phyloP scores from a whole-genome alignment of 108 stramenopile species.

The Asterionellopsis glacialis region DNA sequence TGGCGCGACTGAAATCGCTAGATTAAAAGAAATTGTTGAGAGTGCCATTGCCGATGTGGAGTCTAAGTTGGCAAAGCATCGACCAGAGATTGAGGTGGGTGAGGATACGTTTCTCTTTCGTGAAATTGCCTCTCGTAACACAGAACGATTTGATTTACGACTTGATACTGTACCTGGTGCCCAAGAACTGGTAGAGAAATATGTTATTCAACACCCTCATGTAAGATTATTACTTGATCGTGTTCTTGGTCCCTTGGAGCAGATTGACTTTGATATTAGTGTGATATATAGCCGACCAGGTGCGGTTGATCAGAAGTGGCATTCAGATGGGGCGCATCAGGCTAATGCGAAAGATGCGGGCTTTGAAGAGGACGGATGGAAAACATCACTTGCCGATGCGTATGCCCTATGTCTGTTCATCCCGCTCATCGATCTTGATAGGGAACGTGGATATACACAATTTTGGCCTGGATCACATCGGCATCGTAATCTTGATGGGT shows the following conservation, averaged over 20 bases:
- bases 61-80: conserved; percentile 5
- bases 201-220: conserved; percentile 20
- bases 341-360: conserved; percentile 32
- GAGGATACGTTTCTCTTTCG: conserved; percentile 41
- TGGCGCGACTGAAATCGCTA: too few species aligned
- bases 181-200: conserved; percentile 23
- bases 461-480: conserved; percentile 60
- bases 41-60: too few species aligned
- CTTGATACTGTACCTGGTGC: conserved; percentile 18
- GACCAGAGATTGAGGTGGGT: conserved; percentile 38
- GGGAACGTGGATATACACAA: conserved; percentile 52
- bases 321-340: conserved; percentile 54
- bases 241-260: conserved; percentile 28
- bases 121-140: conserved; percentile 52
- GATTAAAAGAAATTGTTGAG: too few species aligned
- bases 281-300: conserved; percentile 59
- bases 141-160: conserved; percentile 47
- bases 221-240: conserved; percentile 32
- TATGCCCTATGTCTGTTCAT: conserved; percentile 61
- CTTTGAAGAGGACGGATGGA: conserved; percentile 30
- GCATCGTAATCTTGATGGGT: conserved; percentile 33
- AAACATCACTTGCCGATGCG: conserved; percentile 23
- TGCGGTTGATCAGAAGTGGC: conserved; percentile 56
- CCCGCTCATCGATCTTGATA: conserved; percentile 55
- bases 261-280: conserved; percentile 47